Conservation (phyloP, 257 asterid species). For the Solanum habrochaites region DNA sequence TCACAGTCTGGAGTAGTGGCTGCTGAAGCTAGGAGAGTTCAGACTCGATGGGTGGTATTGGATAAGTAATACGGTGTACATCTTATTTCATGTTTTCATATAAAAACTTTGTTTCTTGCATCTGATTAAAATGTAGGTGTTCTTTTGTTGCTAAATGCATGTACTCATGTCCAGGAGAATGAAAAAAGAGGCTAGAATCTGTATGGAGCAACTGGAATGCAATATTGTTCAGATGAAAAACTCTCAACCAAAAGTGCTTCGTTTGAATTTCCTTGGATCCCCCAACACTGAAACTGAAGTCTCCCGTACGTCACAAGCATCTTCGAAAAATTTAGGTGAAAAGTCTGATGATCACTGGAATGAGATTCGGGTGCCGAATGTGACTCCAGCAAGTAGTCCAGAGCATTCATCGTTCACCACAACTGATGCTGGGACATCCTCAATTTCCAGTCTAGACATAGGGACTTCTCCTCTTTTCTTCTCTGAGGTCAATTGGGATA, state of each 20-base stretch:
- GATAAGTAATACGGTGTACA: constrained; percentile 52
- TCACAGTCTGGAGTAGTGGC: constrained; percentile 63
- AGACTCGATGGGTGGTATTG: constrained; percentile 66
- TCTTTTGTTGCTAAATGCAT: neutral
- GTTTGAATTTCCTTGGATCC: constrained; percentile 50
- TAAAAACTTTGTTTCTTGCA: neutral
- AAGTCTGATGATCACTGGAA: constrained; percentile 18
- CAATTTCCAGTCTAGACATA: constrained; percentile 42
- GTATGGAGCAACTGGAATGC: constrained; percentile 74
- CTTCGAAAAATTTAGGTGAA: neutral
- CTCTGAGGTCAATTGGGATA: constrained; percentile 37
- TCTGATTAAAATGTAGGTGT: neutral
- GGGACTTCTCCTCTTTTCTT: constrained; percentile 31
- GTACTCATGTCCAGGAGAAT: constrained; percentile 27
- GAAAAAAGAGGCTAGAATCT: constrained; percentile 52
- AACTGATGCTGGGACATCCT: constrained; percentile 34
- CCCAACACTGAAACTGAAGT: constrained; percentile 12
- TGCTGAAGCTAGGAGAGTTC: constrained; percentile 62
- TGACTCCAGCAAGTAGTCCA: constrained; percentile 81
- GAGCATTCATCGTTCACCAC: constrained; percentile 30
- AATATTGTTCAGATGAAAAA: constrained; percentile 55
- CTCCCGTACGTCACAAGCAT: constrained; percentile 14
- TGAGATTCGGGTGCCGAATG: constrained; percentile 56
- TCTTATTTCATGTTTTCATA: neutral
- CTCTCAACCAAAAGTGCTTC: constrained; percentile 57